Evolutionary conservation across 345 rosid genomes (phyloP), one percentile per base, ranked within the genome.

Genomic region (Eucalyptus dawsonii): DNA sequence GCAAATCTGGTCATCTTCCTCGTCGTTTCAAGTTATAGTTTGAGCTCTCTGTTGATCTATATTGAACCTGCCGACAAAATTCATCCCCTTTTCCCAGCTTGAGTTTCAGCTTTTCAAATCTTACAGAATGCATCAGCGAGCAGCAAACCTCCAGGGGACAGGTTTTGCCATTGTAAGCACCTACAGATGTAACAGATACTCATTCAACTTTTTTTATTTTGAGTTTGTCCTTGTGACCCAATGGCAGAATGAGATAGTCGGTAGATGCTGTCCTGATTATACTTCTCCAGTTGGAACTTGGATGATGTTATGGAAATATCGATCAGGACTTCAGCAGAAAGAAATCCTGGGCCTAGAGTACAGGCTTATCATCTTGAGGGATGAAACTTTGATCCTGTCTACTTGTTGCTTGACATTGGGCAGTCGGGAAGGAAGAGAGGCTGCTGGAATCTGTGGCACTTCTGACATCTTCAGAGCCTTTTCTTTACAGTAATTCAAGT

Each of bases 1-100:
- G 97, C 91, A 94, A 92, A 93, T 93, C 90, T 88, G 93, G 97
- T 60, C 94, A 88, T 90, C 94, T 96, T 90, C 90, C 94, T 72
- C 91, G 89, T 42, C 92, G 93, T 16, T 91, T 93, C 89, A 95
- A 93, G 89, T 88, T 95, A 83, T 95, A 89, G 88, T 54, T 67
- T 19, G 87, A 31, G n/a, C 31, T 67, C 80, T 67, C 80, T 8
- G 80, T 31, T 16, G 24, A 69, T 69, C 42, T 16, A 31, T 9
- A 9, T 24, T 31, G 80, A 31, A 16, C 22, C 40, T 31, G 42
- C 80, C 80, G 4, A 69, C 7, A 0, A 31, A 16, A 69, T 69
- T 31, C 80, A 69, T 69, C 80, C 80, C 67, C 15, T 54, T 87
- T 86, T 37, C 37, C 2, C 69, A n/a, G 40, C 49, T 69, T 58